A percentile compares a stretch with the other conserved stretches of the same genome.
These are phyloP conservation scores for Lyophyllum semitale DNA, from an alignment of 768 basidiomycete species.

Conservation along the genomic window DNA sequence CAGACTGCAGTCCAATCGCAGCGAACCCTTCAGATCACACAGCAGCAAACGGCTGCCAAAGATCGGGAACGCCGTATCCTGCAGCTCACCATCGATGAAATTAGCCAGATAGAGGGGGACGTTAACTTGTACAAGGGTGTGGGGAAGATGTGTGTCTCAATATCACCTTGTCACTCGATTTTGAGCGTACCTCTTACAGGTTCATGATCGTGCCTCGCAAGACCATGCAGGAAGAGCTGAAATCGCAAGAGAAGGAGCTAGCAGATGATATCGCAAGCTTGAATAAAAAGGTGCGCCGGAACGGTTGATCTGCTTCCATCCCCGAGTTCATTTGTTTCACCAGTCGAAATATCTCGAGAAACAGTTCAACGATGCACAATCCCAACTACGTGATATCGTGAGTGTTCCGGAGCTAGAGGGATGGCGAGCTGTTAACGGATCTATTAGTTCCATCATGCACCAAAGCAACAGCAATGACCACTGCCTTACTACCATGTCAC, in stretches of 20 bases:
- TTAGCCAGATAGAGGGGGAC: conserved; percentile 66
- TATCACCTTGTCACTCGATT: neutral
- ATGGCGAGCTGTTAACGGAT: neutral
- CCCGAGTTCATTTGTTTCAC: neutral
- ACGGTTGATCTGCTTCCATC: neutral
- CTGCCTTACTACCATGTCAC: neutral
- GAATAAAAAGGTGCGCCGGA: conserved; percentile 73
- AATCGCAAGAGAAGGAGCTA: conserved; percentile 77
- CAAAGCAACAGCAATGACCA: conserved; percentile 35
- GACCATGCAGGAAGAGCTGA: conserved; percentile 77
- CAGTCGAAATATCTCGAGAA: conserved; percentile 93
- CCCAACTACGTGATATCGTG: conserved; percentile 84
- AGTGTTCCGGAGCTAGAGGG: conserved; percentile 22
- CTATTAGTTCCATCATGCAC: conserved; percentile 58
- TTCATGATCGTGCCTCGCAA: conserved; percentile 86
- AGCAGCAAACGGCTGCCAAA: conserved; percentile 77
- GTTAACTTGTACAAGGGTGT: conserved; percentile 92
- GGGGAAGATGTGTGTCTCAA: conserved; percentile 80
- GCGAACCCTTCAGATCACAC: conserved; percentile 68
- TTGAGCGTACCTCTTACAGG: conserved; percentile 44
- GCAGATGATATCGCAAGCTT: conserved; percentile 81
- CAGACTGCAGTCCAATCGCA: conserved; percentile 87
- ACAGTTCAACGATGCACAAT: conserved; percentile 88
- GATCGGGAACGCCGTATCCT: conserved; percentile 89
- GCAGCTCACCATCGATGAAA: conserved; percentile 86